A percentile compares a stretch with the other conserved stretches of the same genome.
phyloP scores from a whole-genome alignment of 2,329 filamentous ascomycete genomes.

The Lachnellula arida region DNA sequence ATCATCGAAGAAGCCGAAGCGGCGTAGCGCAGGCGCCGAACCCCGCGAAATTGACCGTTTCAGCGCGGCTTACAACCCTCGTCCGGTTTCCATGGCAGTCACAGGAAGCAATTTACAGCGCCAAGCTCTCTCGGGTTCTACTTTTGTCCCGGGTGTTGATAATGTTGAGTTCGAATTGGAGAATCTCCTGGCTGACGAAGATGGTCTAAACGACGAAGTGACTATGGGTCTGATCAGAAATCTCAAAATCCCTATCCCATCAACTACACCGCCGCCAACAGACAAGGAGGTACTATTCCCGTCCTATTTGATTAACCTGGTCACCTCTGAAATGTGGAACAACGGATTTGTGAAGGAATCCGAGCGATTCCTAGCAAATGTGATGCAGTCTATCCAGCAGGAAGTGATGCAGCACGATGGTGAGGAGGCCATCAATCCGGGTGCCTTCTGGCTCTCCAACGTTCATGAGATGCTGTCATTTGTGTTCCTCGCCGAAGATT shows the following conservation, averaged over 20 bases:
- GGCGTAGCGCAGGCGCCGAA: constrained; percentile 85
- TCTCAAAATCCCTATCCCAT: constrained; percentile 89
- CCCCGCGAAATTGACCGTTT: constrained; percentile 82
- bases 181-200: constrained; percentile 88
- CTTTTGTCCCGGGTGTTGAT: constrained; percentile 76
- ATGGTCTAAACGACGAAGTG: constrained; percentile 93
- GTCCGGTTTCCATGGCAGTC: constrained; percentile 94
- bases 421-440: constrained; percentile 93
- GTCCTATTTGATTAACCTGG: constrained; percentile 96
- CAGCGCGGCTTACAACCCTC: constrained; percentile 87
- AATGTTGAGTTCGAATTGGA: constrained; percentile 95
- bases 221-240: constrained; percentile 94
- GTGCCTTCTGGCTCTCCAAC: constrained; percentile 98
- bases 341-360: constrained; percentile 99
- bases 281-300: constrained; percentile 99
- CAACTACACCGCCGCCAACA: constrained; percentile 80
- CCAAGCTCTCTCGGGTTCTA: constrained; percentile 68
- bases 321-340: constrained; percentile 99
- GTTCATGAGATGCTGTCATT: constrained; percentile 99
- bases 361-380: constrained; percentile 95
- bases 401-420: constrained; percentile 99
- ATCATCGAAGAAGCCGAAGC: constrained; percentile 93
- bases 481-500: constrained; percentile 97
- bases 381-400: constrained; percentile 99
- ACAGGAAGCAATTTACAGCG: constrained; percentile 58